A percentile compares a stretch with the other conserved stretches of the same genome.
These are phyloP conservation scores for Glycine tomentella DNA, from an alignment of 306 rosid species.

Conservation along the genomic window DNA sequence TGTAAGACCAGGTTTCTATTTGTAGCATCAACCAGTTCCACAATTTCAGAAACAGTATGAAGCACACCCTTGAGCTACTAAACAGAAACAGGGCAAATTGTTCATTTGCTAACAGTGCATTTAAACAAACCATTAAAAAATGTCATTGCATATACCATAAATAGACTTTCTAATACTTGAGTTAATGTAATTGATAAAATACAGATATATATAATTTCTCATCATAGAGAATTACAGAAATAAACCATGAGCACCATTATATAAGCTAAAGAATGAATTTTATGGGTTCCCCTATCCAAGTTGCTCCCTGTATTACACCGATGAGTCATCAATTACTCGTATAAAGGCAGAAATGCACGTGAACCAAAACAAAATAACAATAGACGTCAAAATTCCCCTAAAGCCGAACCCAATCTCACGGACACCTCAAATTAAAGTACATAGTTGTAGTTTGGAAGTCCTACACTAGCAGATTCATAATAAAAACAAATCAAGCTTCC, in stretches of 20 bases:
- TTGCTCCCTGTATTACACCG: slow-evolving; percentile 4
- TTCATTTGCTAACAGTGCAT: slow-evolving; percentile 1
- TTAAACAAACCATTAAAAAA: slow-evolving; percentile 15
- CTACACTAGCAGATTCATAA: slow-evolving; percentile 1
- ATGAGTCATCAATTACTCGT: neutral
- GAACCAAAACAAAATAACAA: slow-evolving; percentile 6
- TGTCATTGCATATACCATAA: slow-evolving; percentile 5
- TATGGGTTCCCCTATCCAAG: slow-evolving; percentile 28
- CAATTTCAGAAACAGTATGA: slow-evolving; percentile 77
- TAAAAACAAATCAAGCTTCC: slow-evolving; percentile 25
- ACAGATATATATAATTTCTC: neutral
- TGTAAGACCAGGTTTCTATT: slow-evolving; percentile 60
- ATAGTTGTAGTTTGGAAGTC: neutral
- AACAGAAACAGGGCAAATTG: slow-evolving; percentile 40
- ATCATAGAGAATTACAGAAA: neutral
- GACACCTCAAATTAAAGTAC: neutral
- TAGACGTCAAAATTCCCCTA: neutral
- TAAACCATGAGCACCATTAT: neutral
- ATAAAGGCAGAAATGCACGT: slow-evolving; percentile 6
- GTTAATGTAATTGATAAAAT: slow-evolving; percentile 8
- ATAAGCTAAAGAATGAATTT: slow-evolving; percentile 5
- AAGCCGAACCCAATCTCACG: neutral
- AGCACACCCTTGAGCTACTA: slow-evolving; percentile 89
- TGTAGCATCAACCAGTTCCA: slow-evolving; percentile 66
- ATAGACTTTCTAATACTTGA: neutral